Percentiles rank a stretch among this genome's conserved stretches.
Conservation (phyloP, 192 early-diverging fungal species). For the Backusella circina region DNA sequence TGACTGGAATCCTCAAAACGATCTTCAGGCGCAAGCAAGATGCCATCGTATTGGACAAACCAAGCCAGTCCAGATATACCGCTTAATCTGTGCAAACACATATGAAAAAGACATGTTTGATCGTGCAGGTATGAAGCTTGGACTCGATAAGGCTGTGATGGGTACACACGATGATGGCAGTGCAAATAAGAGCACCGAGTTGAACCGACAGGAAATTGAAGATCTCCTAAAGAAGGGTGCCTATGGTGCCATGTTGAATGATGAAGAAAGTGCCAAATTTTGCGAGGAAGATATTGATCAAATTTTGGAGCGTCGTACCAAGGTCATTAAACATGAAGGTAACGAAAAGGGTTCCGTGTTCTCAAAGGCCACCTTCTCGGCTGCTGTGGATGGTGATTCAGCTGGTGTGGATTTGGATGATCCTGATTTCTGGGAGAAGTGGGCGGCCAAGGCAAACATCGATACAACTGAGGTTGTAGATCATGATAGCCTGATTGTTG, state of each 20-base stretch:
- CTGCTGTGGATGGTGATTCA: slow-evolving; percentile 21
- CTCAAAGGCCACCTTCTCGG: slow-evolving; percentile 80
- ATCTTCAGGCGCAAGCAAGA: slow-evolving; percentile 80
- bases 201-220: slow-evolving; percentile 78
- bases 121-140: slow-evolving; percentile 82
- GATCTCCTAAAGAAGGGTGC: slow-evolving; percentile 86
- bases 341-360: slow-evolving; percentile 73
- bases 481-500: slow-evolving; percentile 64
- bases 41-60: slow-evolving; percentile 89
- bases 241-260: slow-evolving; percentile 84
- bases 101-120: slow-evolving; percentile 92
- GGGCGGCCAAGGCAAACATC: slow-evolving; percentile 73
- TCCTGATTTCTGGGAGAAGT: slow-evolving; percentile 89
- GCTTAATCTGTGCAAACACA: slow-evolving; percentile 77
- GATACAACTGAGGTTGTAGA: slow-evolving; percentile 52
- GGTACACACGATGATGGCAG: slow-evolving; percentile 44
- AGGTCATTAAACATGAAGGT: slow-evolving; percentile 73
- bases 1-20: slow-evolving; percentile 92
- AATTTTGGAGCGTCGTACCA: slow-evolving; percentile 73
- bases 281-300: slow-evolving; percentile 89
- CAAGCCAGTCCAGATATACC: slow-evolving; percentile 74
- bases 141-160: slow-evolving; percentile 74
- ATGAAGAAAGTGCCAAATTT: slow-evolving; percentile 70
- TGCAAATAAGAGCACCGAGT: slow-evolving; percentile 43
- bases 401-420: slow-evolving; percentile 76